Percentiles rank a stretch among this genome's conserved stretches.
Evolutionary conservation across 1,139 yeast genomes (phyloP).

Genomic region (Candida sp.): DNA sequence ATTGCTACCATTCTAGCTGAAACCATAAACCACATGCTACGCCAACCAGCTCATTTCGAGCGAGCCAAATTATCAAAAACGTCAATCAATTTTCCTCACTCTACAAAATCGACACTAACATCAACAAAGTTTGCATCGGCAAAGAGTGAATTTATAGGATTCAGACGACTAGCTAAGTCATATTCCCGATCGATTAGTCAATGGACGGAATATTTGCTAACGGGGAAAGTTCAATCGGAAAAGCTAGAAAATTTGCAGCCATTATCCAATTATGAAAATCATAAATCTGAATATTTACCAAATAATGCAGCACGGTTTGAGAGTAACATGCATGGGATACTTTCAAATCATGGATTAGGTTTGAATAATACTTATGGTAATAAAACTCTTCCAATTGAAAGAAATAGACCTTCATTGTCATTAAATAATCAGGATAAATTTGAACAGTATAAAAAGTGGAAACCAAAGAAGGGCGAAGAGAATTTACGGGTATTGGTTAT

Average conservation of each 20-base stretch:
- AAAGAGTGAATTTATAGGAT: conserved; percentile 1
- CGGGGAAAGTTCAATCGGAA: neutral
- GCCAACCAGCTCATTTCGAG: neutral
- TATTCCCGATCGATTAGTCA: conserved; percentile 1
- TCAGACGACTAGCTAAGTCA: conserved; percentile 2
- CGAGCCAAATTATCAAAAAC: conserved; percentile 1
- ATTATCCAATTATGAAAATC: neutral
- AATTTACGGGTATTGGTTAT: conserved; percentile 14
- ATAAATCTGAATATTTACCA: neutral
- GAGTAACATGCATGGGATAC: neutral
- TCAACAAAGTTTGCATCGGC: neutral
- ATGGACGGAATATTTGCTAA: conserved; percentile 1
- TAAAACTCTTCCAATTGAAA: neutral
- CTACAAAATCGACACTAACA: neutral
- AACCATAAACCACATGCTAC: neutral
- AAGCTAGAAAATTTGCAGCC: neutral
- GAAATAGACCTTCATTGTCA: neutral
- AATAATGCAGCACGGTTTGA: neutral
- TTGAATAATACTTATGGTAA: neutral
- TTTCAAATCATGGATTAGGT: neutral
- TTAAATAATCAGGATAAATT: neutral
- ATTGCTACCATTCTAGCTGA: conserved; percentile 1
- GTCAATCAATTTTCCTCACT: neutral
- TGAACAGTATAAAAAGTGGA: neutral
- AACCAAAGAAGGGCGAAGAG: conserved; percentile 8